Evolutionary conservation across 2,329 filamentous ascomycete genomes (phyloP).

Genomic region (Ceratocystiopsis brevicomis): DNA sequence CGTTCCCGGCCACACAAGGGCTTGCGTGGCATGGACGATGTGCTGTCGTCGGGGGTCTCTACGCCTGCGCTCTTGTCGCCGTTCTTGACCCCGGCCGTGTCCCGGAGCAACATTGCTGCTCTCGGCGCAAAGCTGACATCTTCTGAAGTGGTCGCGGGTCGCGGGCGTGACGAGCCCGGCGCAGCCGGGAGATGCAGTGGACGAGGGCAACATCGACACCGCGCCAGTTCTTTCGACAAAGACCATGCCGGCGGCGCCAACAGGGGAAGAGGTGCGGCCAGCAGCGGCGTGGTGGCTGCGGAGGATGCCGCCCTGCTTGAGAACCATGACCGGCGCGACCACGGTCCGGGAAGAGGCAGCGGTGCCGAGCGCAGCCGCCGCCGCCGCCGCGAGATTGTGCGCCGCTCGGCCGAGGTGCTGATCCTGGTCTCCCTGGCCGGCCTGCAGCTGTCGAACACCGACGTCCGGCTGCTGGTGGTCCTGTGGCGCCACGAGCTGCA

Average conservation of each 20-base stretch:
- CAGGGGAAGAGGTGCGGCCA: neutral
- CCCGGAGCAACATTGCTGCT: no score
- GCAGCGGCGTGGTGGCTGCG: no score
- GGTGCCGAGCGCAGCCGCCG: constrained; percentile 20
- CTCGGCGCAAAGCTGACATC: no score
- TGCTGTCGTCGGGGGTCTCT: constrained; percentile 29
- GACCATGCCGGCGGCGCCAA: neutral
- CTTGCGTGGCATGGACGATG: constrained; percentile 41
- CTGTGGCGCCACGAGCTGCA: constrained; percentile 29
- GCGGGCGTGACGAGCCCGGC: no score
- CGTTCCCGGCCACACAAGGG: constrained; percentile 59
- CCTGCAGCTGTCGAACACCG: constrained; percentile 27
- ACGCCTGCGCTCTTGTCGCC: constrained; percentile 35
- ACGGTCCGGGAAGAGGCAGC: constrained; percentile 12
- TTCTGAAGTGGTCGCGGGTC: no score
- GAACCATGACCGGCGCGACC: constrained; percentile 6
- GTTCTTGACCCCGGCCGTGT: constrained; percentile 9
- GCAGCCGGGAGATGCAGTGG: no score
- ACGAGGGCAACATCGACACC: no score
- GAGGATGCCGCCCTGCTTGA: neutral
- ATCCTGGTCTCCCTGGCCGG: constrained; percentile 30
- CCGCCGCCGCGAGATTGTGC: constrained; percentile 27
- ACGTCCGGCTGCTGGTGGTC: constrained; percentile 25
- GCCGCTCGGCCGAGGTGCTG: constrained; percentile 32
- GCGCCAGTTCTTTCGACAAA: neutral